Percentiles rank a stretch among this genome's conserved stretches.
These are phyloP conservation scores for Pisolithus sp. DNA, from an alignment of 768 basidiomycete species.

Conservation along the genomic window DNA sequence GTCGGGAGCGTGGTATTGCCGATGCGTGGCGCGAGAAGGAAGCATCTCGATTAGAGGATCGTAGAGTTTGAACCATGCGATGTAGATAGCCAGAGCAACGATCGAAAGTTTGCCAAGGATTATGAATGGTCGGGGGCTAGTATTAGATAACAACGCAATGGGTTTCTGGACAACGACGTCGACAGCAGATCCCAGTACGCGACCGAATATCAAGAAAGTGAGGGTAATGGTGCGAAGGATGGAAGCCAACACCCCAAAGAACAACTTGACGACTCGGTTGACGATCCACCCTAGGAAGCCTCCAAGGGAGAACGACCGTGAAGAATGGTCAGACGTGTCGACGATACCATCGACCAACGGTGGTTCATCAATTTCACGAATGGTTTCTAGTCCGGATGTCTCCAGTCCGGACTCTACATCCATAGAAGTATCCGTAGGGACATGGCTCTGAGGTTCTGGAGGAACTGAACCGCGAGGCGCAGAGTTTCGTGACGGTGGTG, in stretches of 20 bases:
- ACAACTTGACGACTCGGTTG: conserved; percentile 28
- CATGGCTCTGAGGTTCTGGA: conserved; percentile 24
- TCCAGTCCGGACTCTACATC: conserved; percentile 49
- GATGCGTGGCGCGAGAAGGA: conserved; percentile 26
- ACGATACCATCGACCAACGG: conserved; percentile 21
- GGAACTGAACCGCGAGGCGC: conserved; percentile 37
- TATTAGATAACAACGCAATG: conserved; percentile 30
- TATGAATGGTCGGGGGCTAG: conserved; percentile 26
- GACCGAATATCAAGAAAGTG: conserved; percentile 39
- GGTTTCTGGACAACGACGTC: conserved; percentile 49
- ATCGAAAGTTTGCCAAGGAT: conserved; percentile 36
- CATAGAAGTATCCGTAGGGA: conserved; percentile 17
- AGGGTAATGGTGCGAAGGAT: conserved; percentile 25
- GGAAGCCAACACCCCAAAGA: conserved; percentile 20
- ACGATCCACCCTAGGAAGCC: conserved; percentile 39
- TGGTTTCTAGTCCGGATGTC: conserved; percentile 53
- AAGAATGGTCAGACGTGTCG: conserved; percentile 16
- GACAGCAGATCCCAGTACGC: conserved; percentile 42
- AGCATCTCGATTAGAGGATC: conserved; percentile 29
- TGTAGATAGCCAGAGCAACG: conserved; percentile 38
- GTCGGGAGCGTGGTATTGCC: conserved; percentile 47
- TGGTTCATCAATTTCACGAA: conserved; percentile 60
- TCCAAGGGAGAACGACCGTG: conserved; percentile 38
- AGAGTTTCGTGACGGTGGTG: conserved; percentile 32
- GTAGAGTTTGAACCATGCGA: conserved; percentile 40